Base-by-base conservation (phyloP, 2,329 filamentous ascomycete genomes). In the Penicillium sp. region DNA sequence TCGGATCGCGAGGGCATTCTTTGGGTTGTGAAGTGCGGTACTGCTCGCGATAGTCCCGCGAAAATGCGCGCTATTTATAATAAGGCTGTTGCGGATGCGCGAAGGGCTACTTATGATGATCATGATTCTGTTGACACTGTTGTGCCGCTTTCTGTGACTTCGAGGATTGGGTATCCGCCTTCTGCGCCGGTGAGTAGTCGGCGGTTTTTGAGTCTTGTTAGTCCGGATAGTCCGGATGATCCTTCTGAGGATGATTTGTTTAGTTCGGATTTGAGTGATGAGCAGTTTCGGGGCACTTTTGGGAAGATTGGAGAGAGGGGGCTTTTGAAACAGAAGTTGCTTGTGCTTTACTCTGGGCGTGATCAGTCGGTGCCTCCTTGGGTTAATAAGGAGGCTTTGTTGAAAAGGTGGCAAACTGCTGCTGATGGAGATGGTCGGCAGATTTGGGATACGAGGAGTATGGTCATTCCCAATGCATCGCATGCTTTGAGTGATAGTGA, bases 211-310 rank as follows among this genome's bases (percentile, higher is more conserved):
- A 83, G 82, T 44, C 72, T 88, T 8, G 75, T 80, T 0, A 76
- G 73, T 45, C 75, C 76, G 1, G 70, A 71, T 42, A 81, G 78
- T 9, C 82, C 82, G 1, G 75, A 78, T 41, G 73, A 79, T 48
- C 78, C 84, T 2, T 89, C 86, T 4, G 88, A 90, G 54, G 92
- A 96, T 67, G 92, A 96, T 68, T 90, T 88, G 67, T 96, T 95
- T 75, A 91, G 88, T 9, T 86, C 84, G 2, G 88, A 93, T 66
- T 74, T 94, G 7, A 71, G 77, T 0, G 80, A 83, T 41, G 78
- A 81, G 21, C 76, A 78, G n/a, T 75, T 92, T 3, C 67, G 72
- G n/a, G 66, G 66, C 6, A 87, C 86, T 6, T 96, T 92, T 81
- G 81, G 85, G 3, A 75, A 66, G 62, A 65, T 79, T 24, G 57